Evolutionary conservation across 2,329 filamentous ascomycete species (phyloP).

Genomic region (Penicillium decumbens): DNA sequence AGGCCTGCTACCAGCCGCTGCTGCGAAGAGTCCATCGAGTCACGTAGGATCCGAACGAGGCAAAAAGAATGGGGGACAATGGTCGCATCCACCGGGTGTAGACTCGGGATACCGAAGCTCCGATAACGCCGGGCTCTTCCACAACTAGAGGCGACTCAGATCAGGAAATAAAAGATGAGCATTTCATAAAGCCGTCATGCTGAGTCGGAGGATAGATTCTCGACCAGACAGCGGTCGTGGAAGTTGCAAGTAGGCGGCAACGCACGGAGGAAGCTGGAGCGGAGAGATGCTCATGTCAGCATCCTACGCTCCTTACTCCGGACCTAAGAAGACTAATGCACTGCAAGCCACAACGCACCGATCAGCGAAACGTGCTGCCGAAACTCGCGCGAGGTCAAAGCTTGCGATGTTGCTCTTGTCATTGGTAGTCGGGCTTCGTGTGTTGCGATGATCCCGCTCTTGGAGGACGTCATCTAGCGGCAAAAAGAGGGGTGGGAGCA

Average conservation of each 20-base stretch:
- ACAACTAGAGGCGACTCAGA: constrained; percentile 8
- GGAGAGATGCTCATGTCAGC: constrained; percentile 25
- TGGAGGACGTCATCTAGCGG: constrained; percentile 16
- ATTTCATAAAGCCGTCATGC: constrained; percentile 21
- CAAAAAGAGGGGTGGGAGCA: constrained; percentile 13
- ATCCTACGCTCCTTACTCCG: constrained; percentile 14
- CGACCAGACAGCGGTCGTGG: constrained; percentile 7
- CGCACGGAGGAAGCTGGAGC: constrained; percentile 7
- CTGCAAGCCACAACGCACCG: not conserved
- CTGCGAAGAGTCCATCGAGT: constrained; percentile 26
- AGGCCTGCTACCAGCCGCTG: constrained; percentile 27
- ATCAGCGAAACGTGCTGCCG: constrained; percentile 2
- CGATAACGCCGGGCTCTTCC: constrained; percentile 9
- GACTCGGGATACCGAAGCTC: constrained; percentile 4
- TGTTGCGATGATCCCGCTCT: constrained; percentile 10
- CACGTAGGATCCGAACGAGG: not conserved
- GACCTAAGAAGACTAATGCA: not conserved
- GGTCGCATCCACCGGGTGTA: constrained; percentile 1
- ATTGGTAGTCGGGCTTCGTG: constrained; percentile 11
- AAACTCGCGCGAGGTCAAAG: constrained; percentile 12
- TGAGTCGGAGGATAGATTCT: constrained; percentile 4
- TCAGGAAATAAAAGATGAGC: constrained; percentile 6
- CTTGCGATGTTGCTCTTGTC: constrained; percentile 1
- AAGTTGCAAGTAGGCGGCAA: constrained; percentile 11
- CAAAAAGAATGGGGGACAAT: not conserved